Base-by-base conservation (phyloP, 2,329 filamentous ascomycete species). In the Monosporascus sp. region DNA sequence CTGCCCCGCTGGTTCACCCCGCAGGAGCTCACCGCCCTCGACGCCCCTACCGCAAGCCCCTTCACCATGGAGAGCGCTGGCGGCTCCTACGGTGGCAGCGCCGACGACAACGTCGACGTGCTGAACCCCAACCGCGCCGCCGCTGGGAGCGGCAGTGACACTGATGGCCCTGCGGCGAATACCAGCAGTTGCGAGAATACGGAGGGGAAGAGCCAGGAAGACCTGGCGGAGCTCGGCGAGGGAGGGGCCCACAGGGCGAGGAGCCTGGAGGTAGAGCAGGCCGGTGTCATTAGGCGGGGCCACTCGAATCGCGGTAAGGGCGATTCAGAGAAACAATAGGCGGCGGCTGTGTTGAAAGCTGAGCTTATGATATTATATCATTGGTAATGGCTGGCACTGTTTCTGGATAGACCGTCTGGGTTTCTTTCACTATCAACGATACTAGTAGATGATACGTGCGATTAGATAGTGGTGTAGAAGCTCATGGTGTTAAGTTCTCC, bases 41-140 rank as follows among this genome's bases (percentile, higher is more conserved):
- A 93, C 65, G 85, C 74, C n/a, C 85, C 88, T 1, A 90, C 89
- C 0, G 88, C 89, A 1, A 88, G 84, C 52, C 77, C 81, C 8
- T 89, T 89, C 54, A 89, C 83, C 1, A 89, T 90, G 85, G 85
- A 90, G 68, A 86, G 84, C 54, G 85, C 87, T 6, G 86, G 86
- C 14, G 87, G 86, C 0, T 72, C 75, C 17, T 83, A 83, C 65
- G 82, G 79, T 1, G 69, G 70, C 37, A 68, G 48, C 9, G 59
- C 55, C 3, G 61, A 60, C 6, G 63, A 52, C 47, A 48, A 14
- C 1, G 46, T 51, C 48, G 48, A 11, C 3, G 48, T 51, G 14
- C 51, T 47, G n/a, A 50, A 47, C 39, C 34, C 46, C 47, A 52
- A 14, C 55, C 51, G 6, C 53, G 44, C 27, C 36, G 47, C 20